Evolutionary conservation across 176 grass and related monocot genomes (phyloP), one percentile per base, ranked within the genome.

Genomic region (Paspalum notatum): DNA sequence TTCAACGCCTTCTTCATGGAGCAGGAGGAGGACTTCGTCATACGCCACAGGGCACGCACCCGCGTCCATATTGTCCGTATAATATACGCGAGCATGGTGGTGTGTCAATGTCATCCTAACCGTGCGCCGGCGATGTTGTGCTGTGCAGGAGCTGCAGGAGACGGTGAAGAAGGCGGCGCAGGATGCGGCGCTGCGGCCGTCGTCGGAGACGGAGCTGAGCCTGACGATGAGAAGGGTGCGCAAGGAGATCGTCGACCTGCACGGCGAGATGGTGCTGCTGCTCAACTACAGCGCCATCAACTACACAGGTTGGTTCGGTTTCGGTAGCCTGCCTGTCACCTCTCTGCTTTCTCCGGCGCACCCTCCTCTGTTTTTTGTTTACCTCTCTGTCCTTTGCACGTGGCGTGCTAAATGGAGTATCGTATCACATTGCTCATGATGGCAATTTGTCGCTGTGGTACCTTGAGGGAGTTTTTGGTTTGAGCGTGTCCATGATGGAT

Each of bases 1-100:
- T 88, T 97, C 78, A 97, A 97, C 77, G 76, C 74, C 63, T 94
- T 97, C 78, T 97, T 97, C 82, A 57, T 91, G 12, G 91, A 97
- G 82, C 89, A 88, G 83, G 94, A 97, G 81, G 94, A 94, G 49
- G 91, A 91, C 27, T 94, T 91, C 89, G 78, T 97, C 89, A 97
- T 97, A 27, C 82, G 75, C 50, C 91, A 84, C 39, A 88, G 63
- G 91, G 89, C 90, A 53, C 27, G 42, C 46, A 6, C 26, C 11
- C 43, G 2, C 1, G 0, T 32, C 32, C 32, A 32, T 32, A 32
- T 32, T 32, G 3, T 32, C 32, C 32, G 32, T 32, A 32, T 32
- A 3, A 32, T 32, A 32, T 32, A 32, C 32, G 32, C 32, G 3
- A 2, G 32, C 32, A 32, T 32, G 32, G 3, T 32, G 32, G 32